Evolutionary conservation across 176 grass and related monocot genomes (phyloP).

Genomic region (Triticum urartu): DNA sequence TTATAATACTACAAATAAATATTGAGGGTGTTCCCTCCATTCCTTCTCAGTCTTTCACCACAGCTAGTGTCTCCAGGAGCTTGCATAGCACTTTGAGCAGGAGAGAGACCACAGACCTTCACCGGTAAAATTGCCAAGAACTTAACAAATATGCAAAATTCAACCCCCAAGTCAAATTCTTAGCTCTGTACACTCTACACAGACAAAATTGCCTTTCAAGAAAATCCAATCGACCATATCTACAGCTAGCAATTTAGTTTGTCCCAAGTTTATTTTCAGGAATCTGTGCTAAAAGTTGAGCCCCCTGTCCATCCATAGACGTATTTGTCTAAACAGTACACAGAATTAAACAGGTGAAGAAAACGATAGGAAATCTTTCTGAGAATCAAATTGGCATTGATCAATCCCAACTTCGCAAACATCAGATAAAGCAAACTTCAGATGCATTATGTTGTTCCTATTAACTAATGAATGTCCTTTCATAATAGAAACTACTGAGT

Average conservation of each 20-base stretch:
- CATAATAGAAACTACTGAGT: slow-evolving; percentile 20
- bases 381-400: slow-evolving; percentile 8
- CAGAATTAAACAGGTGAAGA: slow-evolving; percentile 1
- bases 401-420: slow-evolving; percentile 11
- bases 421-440: slow-evolving; percentile 17
- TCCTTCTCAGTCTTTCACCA: slow-evolving; percentile 8
- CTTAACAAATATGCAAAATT: background rate
- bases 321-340: background rate
- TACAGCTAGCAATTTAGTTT: background rate
- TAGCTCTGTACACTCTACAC: background rate
- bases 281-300: background rate
- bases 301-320: background rate
- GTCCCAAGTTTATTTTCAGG: background rate
- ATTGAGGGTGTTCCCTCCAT: background rate
- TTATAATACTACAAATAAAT: background rate
- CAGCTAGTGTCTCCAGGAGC: background rate
- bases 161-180: background rate
- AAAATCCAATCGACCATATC: background rate
- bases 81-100: background rate
- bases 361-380: background rate
- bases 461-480: slow-evolving; percentile 18
- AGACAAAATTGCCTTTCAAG: background rate
- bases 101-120: background rate
- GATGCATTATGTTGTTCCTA: background rate
- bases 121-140: background rate